Conservation (phyloP, 495 filamentous ascomycete genomes). For the Pyronema domesticum region DNA sequence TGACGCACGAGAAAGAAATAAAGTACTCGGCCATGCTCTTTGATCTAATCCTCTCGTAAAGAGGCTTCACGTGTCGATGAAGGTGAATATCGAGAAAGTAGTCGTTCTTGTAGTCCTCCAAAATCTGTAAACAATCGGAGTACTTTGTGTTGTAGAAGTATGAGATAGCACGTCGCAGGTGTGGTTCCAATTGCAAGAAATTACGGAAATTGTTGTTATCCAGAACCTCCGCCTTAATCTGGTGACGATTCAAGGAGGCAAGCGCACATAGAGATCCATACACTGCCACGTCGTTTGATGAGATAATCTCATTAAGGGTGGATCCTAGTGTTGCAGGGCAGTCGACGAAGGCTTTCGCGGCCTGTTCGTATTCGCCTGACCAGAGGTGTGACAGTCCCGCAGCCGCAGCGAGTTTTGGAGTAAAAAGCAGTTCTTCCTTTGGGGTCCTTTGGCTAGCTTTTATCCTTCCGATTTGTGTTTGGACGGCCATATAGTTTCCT, state of each 20-base stretch:
- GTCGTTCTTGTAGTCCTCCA: constrained; percentile 65
- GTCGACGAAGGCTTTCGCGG: constrained; percentile 52
- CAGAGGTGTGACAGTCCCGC: constrained; percentile 56
- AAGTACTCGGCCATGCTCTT: constrained; percentile 90
- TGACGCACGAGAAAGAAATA: constrained; percentile 60
- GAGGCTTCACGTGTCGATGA: constrained; percentile 47
- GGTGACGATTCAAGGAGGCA: constrained; percentile 64
- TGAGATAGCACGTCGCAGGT: constrained; percentile 74
- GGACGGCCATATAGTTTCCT: constrained; percentile 45
- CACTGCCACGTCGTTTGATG: constrained; percentile 73
- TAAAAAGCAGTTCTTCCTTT: constrained; percentile 41
- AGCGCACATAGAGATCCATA: constrained; percentile 85
- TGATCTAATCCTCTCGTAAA: constrained; percentile 58
- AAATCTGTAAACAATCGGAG: constrained; percentile 58
- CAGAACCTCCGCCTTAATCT: constrained; percentile 58
- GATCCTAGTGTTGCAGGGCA: constrained; percentile 36
- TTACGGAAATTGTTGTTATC: constrained; percentile 63
- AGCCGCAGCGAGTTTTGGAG: constrained; percentile 48
- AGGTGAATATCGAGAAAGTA: constrained; percentile 83
- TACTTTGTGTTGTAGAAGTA: constrained; percentile 82
- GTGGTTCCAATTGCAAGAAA: constrained; percentile 83
- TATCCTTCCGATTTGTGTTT: constrained; percentile 52
- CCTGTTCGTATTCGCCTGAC: constrained; percentile 45
- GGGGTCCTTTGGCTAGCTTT: constrained; percentile 29
- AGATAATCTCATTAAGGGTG: constrained; percentile 53